phyloP scores from a whole-genome alignment of 371 early-diverging fungal genomes.

The Rhizomucor miehei region DNA sequence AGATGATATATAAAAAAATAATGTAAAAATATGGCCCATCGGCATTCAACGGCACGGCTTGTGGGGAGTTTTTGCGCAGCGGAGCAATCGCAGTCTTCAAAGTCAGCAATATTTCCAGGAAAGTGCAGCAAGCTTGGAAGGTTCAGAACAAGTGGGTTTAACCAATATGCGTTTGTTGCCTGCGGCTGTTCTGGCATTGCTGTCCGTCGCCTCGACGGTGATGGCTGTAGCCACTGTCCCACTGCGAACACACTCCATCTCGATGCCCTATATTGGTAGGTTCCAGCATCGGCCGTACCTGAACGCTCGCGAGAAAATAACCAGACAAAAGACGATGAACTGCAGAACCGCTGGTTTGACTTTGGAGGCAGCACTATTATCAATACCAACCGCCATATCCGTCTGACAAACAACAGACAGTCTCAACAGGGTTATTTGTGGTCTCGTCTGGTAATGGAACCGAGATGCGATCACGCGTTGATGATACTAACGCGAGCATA shows the following conservation, averaged over 20 bases:
- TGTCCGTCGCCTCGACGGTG: neutral
- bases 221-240: slow-evolving; percentile 22
- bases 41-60: too few relatives aligned
- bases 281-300: neutral
- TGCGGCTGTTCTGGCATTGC: neutral
- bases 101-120: too few relatives aligned
- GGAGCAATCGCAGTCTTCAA: too few relatives aligned
- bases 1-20: too few relatives aligned
- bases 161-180: neutral
- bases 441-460: slow-evolving; percentile 61
- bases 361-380: slow-evolving; percentile 71
- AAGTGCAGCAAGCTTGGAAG: too few relatives aligned
- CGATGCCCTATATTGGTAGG: slow-evolving; percentile 73
- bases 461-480: neutral
- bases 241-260: slow-evolving; percentile 64
- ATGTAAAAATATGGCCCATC: too few relatives aligned
- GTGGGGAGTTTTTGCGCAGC: too few relatives aligned
- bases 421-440: slow-evolving; percentile 88
- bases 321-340: slow-evolving; percentile 50
- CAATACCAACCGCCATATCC: slow-evolving; percentile 72
- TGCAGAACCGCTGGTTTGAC: slow-evolving; percentile 72
- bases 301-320: too few relatives aligned
- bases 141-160: too few relatives aligned
- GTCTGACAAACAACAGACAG: slow-evolving; percentile 79
- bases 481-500: neutral